Conservation (phyloP, 768 basidiomycete genomes). For the Hemileccinum rubropunctum region DNA sequence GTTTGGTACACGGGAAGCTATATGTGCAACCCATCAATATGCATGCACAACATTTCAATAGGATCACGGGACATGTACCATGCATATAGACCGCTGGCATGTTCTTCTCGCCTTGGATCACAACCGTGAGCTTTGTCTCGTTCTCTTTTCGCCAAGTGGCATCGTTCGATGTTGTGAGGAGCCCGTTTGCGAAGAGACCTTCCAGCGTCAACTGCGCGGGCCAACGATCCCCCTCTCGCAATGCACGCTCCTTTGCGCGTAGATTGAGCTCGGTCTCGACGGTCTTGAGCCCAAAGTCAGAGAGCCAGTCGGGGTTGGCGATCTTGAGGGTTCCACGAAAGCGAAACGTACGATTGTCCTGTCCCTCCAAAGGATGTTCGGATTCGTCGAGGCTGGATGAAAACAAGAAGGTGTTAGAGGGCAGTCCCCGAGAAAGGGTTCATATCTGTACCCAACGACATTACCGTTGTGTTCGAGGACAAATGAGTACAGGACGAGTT, state of each 20-base stretch:
- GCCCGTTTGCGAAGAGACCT: slow-evolving; percentile 28
- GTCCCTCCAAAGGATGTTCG: slow-evolving; percentile 36
- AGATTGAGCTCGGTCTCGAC: slow-evolving; percentile 45
- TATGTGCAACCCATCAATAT: background rate
- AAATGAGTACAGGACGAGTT: slow-evolving; percentile 30
- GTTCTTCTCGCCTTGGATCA: slow-evolving; percentile 41
- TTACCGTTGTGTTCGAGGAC: slow-evolving; percentile 24
- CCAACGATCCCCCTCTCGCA: slow-evolving; percentile 17
- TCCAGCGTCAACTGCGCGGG: slow-evolving; percentile 35
- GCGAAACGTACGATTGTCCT: slow-evolving; percentile 34
- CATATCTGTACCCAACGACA: slow-evolving; percentile 25
- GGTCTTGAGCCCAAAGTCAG: slow-evolving; percentile 38
- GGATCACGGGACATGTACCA: slow-evolving; percentile 23
- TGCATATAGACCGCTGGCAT: slow-evolving; percentile 41
- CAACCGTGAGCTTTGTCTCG: slow-evolving; percentile 35
- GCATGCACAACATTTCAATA: background rate
- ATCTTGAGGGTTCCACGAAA: slow-evolving; percentile 55
- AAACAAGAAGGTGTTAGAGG: background rate
- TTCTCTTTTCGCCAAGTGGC: slow-evolving; percentile 13
- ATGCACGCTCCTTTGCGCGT: slow-evolving; percentile 33
- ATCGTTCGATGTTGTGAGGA: slow-evolving; percentile 15
- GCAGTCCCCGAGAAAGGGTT: background rate
- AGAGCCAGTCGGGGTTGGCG: slow-evolving; percentile 46
- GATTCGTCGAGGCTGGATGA: slow-evolving; percentile 45
- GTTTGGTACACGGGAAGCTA: slow-evolving; percentile 29